Conservation (phyloP, 768 basidiomycete species). For the Tulasnella sp. region DNA sequence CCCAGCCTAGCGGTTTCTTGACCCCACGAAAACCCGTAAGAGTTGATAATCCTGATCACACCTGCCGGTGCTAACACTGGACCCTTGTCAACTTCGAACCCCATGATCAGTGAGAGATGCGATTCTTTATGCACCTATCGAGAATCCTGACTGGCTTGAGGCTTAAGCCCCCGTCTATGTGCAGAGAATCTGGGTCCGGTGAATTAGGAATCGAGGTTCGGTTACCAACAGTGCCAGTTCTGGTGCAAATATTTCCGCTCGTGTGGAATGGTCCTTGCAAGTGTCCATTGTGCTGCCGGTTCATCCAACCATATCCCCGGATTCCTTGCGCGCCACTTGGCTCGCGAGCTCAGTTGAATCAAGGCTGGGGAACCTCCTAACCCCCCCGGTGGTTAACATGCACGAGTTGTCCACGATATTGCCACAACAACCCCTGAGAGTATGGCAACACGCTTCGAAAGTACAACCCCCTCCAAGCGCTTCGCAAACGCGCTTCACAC, state of each 20-base stretch:
- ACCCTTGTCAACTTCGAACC: no score
- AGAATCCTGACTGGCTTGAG: no score
- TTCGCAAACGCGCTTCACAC: not conserved
- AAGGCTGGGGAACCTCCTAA: not conserved
- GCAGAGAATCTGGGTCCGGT: no score
- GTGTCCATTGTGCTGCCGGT: not conserved
- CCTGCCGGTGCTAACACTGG: no score
- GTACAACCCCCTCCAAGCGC: not conserved
- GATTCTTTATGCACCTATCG: no score
- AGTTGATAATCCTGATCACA: no score
- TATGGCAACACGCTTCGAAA: not conserved
- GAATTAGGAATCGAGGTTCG: not conserved
- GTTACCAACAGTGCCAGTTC: not conserved
- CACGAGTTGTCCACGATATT: not conserved
- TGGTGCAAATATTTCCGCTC: not conserved
- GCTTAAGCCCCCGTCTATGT: no score
- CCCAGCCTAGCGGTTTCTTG: no score
- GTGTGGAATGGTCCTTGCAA: not conserved
- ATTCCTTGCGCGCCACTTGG: not conserved
- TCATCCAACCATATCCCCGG: not conserved
- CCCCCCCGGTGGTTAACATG: not conserved
- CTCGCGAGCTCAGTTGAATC: not conserved
- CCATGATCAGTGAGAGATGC: no score
- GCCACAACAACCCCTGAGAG: not conserved
- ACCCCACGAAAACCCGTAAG: no score